Percentiles rank a stretch among this genome's conserved stretches.
Conservation (phyloP, 305 asterid species). For the Fraxinus floribunda region DNA sequence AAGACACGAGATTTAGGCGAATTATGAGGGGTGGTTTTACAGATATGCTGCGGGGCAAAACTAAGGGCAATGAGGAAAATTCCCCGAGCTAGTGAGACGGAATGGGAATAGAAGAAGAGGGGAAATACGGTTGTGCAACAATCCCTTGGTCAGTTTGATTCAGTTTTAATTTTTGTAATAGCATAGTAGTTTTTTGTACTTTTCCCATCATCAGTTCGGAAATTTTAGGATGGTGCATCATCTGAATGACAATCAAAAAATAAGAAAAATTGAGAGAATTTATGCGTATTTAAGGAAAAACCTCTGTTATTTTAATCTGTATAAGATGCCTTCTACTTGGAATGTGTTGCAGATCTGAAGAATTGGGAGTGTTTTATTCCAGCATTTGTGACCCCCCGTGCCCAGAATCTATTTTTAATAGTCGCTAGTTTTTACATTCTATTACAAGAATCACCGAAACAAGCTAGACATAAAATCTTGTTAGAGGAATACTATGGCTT, state of each 20-base stretch:
- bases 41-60: constrained; percentile 86
- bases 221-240: not conserved
- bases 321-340: not conserved
- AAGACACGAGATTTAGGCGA: constrained; percentile 85
- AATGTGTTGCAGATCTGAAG: not conserved
- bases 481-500: not conserved
- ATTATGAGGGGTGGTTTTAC: constrained; percentile 90
- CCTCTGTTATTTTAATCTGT: not conserved
- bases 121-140: constrained; percentile 9
- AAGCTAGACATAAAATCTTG: not conserved
- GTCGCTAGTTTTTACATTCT: not conserved
- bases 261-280: not conserved
- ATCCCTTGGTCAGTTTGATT: not conserved
- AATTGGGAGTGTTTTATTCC: not conserved
- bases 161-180: not conserved
- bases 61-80: constrained; percentile 58
- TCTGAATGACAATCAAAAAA: not conserved
- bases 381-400: not conserved
- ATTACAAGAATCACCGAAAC: not conserved
- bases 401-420: not conserved
- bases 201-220: not conserved
- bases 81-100: constrained; percentile 40
- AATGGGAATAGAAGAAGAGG: constrained; percentile 18
- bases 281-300: not conserved
- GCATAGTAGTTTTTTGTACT: not conserved